A percentile compares a stretch with the other conserved stretches of the same genome.
Conservation (phyloP, 73 alveolate species). For the Paramecium primaurelia region DNA sequence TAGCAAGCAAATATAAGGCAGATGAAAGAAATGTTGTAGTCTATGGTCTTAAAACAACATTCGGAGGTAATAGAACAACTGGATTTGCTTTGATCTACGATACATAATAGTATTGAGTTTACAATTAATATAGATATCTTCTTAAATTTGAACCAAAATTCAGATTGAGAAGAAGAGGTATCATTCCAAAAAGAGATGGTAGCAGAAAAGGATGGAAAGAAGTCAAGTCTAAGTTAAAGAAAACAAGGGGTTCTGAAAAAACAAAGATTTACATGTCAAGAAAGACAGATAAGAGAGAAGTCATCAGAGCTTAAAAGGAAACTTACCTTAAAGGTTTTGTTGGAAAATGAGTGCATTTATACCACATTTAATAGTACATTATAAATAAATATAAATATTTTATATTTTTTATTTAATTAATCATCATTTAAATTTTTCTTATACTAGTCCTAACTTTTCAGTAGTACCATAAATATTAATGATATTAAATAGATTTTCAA, state of each 20-base stretch:
- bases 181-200: conserved; percentile 58
- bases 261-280: conserved; percentile 29
- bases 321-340: conserved; percentile 35
- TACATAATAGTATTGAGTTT: conserved; percentile 62
- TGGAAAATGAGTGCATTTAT: conserved; percentile 45
- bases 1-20: conserved; percentile 72
- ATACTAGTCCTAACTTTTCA: neutral
- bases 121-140: conserved; percentile 49
- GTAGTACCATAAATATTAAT: neutral
- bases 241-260: conserved; percentile 24
- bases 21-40: conserved; percentile 76
- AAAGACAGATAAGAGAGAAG: conserved; percentile 44
- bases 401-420: neutral
- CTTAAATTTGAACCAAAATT: conserved; percentile 79
- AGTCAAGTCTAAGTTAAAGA: conserved; percentile 60
- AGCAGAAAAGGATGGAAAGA: conserved; percentile 63
- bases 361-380: conserved; percentile 13
- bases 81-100: conserved; percentile 94
- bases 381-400: neutral
- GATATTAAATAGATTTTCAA: neutral
- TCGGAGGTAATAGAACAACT: conserved; percentile 93
- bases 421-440: neutral
- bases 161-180: conserved; percentile 70
- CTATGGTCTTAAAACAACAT: conserved; percentile 84
- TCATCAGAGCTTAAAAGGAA: conserved; percentile 31